Percentiles rank a stretch among this genome's conserved stretches.
phyloP scores from a whole-genome alignment of 2,329 filamentous ascomycete species.

The Fusarium mundagurra region DNA sequence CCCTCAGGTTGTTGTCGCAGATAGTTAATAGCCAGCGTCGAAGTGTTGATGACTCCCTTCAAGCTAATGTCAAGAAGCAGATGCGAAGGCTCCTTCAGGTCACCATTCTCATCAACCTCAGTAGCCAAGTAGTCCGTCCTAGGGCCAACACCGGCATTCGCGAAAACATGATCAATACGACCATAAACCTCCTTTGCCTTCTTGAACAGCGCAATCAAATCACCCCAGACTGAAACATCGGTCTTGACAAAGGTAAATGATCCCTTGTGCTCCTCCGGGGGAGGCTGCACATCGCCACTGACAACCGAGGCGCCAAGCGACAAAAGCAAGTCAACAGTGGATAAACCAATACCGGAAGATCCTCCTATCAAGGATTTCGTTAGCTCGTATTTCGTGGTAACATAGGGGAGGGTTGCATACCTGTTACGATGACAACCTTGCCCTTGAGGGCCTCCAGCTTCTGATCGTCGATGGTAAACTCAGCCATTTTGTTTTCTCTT shows the following conservation, averaged over 20 bases:
- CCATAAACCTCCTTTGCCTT: slow-evolving; percentile 69
- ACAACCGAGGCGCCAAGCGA: slow-evolving; percentile 64
- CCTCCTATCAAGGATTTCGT: slow-evolving; percentile 51
- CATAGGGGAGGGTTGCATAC: no score
- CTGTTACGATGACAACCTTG: slow-evolving; percentile 64
- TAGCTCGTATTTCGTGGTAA: neutral
- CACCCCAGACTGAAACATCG: slow-evolving; percentile 61
- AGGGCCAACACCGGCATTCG: slow-evolving; percentile 67
- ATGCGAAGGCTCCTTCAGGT: slow-evolving; percentile 56
- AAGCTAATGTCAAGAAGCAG: slow-evolving; percentile 60
- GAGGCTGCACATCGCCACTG: slow-evolving; percentile 61
- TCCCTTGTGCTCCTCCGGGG: slow-evolving; percentile 39
- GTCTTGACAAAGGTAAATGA: slow-evolving; percentile 52
- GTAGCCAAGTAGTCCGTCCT: slow-evolving; percentile 57
- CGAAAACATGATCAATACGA: slow-evolving; percentile 80
- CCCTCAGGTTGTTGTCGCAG: slow-evolving; percentile 57
- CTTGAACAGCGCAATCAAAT: slow-evolving; percentile 62
- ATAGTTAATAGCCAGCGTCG: slow-evolving; percentile 59
- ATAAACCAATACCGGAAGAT: slow-evolving; percentile 69
- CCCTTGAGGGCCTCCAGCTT: slow-evolving; percentile 55
- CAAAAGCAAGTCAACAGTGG: slow-evolving; percentile 62
- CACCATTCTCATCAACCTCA: slow-evolving; percentile 59
- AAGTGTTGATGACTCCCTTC: slow-evolving; percentile 60
- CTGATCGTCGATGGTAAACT: slow-evolving; percentile 57
- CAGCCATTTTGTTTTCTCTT: slow-evolving; percentile 49